Percentiles rank a stretch among this genome's conserved stretches.
Evolutionary conservation across 768 basidiomycete genomes (phyloP).

Genomic region (Amanita pseudoporphyria): DNA sequence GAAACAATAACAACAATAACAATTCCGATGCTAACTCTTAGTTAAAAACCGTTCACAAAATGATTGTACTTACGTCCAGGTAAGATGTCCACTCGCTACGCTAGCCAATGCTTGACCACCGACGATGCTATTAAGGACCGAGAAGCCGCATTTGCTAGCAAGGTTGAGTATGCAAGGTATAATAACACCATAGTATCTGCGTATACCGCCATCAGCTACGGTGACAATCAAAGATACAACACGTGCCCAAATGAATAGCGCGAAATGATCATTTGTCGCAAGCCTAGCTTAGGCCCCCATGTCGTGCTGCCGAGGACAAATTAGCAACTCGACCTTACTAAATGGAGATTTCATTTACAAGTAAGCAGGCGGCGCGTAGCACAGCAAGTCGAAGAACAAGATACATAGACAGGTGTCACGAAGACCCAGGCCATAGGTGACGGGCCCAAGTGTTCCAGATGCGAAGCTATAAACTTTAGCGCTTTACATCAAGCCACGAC

Average conservation of each 20-base stretch:
- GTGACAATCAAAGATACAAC: neutral
- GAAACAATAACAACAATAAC: slow-evolving; percentile 66
- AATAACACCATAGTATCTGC: slow-evolving; percentile 57
- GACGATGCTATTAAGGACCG: slow-evolving; percentile 61
- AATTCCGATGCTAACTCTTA: slow-evolving; percentile 58
- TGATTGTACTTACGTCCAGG: slow-evolving; percentile 28
- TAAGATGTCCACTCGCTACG: slow-evolving; percentile 29
- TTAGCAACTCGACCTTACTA: neutral
- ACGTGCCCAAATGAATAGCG: slow-evolving; percentile 28
- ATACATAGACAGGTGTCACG: slow-evolving; percentile 58
- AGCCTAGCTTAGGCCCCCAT: slow-evolving; percentile 78
- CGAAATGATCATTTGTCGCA: slow-evolving; percentile 80
- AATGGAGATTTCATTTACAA: slow-evolving; percentile 28
- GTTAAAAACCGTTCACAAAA: neutral
- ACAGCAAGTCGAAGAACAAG: slow-evolving; percentile 58
- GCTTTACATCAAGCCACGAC: neutral
- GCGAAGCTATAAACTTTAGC: slow-evolving; percentile 38
- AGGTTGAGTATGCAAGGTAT: slow-evolving; percentile 52
- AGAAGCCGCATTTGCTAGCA: slow-evolving; percentile 56
- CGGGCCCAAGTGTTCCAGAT: slow-evolving; percentile 57
- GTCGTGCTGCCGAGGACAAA: slow-evolving; percentile 28
- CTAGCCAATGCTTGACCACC: slow-evolving; percentile 48
- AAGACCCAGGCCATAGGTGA: slow-evolving; percentile 46
- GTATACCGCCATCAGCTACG: slow-evolving; percentile 8
- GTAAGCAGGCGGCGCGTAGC: slow-evolving; percentile 51